Evolutionary conservation across 2,329 filamentous ascomycete genomes (phyloP), one percentile per base, ranked within the genome.

Genomic region (Microcyclospora tardicrescens): DNA sequence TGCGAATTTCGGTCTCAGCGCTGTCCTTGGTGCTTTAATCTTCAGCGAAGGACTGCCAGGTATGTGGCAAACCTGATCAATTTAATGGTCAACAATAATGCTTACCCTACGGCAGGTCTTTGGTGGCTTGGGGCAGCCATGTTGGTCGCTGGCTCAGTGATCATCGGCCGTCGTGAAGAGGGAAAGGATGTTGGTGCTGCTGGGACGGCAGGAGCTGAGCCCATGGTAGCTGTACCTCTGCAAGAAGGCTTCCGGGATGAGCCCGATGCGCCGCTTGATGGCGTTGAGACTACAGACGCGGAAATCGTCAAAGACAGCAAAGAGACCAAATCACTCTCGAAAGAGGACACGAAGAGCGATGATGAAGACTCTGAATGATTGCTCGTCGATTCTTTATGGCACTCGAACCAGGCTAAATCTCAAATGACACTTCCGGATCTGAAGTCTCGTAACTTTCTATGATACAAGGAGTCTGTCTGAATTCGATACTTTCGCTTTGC

Each of bases 1-100:
- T 11, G 71, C 80, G 40, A 89, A 89, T 62, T 89, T 89, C 59
- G 71, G 89, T 61, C 61, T 85, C 43, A 87, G 83, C 0, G 83
- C 83, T 6, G 47, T 87, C 6, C 65, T 87, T 14, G 81, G 83
- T 16, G 66, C 73, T 36, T 58, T 73, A 41, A 75, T 89, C 48
- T 89, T 89, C 59, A 69, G 73, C 15, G 83, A 89, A 62, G 61
- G 67, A 1, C 62, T 89, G 19, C 81, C 82, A 0, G 75, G 54
- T 57, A 37, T 34, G 50, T 42, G 4, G 12, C 33, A 12, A 15
- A 29, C 19, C 16, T 28, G 4, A 10, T 30, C 32, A 28, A 1
- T 34, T 6, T 14, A 15, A 16, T 28, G 19, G 37, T 13, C 27
- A 16, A 12, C 9, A n/a, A 34, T 16, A 5, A 28, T 24, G 33